A percentile compares a stretch with the other conserved stretches of the same genome.
Conservation (phyloP, 345 rosid genomes). For the Streptanthus diversifolius region DNA sequence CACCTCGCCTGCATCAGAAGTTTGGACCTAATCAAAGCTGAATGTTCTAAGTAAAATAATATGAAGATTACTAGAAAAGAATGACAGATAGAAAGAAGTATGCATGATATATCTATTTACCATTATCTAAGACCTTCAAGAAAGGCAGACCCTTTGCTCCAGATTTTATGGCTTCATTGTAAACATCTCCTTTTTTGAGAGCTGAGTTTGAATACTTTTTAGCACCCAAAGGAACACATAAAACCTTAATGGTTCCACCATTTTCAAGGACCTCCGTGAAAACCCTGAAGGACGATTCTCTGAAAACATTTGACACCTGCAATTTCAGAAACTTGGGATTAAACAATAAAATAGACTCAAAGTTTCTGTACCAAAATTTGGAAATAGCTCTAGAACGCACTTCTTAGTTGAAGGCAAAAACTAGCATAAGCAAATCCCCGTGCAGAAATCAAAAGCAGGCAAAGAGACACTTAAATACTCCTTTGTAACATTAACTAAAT, state of each 20-base stretch:
- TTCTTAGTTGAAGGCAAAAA: not conserved
- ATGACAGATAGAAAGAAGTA: not conserved
- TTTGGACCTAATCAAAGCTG: slow-evolving; percentile 1
- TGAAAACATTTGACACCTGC: slow-evolving; percentile 84
- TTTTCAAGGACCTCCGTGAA: slow-evolving; percentile 63
- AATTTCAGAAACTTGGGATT: slow-evolving; percentile 18
- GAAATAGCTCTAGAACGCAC: not conserved
- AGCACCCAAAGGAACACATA: slow-evolving; percentile 79
- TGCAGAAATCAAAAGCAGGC: slow-evolving; percentile 5
- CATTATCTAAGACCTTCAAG: slow-evolving; percentile 82
- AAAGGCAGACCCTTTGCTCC: slow-evolving; percentile 97
- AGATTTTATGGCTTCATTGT: slow-evolving; percentile 77
- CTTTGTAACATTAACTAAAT: not conserved
- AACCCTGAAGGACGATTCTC: slow-evolving; percentile 68
- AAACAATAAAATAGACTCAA: not conserved
- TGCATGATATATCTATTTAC: slow-evolving; percentile 41
- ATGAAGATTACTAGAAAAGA: not conserved
- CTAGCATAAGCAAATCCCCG: not conserved
- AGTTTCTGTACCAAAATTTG: not conserved
- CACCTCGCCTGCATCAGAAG: slow-evolving; percentile 36
- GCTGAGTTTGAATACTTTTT: slow-evolving; percentile 74
- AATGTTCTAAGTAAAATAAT: not conserved
- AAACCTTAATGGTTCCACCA: slow-evolving; percentile 71
- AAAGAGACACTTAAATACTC: not conserved
- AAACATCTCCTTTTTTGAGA: slow-evolving; percentile 90